Conservation (phyloP, 345 rosid species). For the Corymbia maculata region DNA sequence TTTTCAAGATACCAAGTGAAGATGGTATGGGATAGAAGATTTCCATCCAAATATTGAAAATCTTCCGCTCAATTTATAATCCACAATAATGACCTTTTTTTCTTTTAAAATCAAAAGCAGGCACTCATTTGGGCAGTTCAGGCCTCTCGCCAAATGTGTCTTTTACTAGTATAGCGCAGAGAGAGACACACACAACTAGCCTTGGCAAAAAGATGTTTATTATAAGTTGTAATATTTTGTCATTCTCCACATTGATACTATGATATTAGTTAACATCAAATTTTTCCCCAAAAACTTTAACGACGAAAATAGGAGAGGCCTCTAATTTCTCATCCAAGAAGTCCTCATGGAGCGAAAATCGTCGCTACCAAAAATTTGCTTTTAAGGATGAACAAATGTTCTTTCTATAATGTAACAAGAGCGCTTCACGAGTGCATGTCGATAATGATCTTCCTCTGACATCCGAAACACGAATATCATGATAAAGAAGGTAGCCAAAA, state of each 20-base stretch:
- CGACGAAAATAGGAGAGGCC: not conserved
- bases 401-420: not conserved
- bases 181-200: not conserved
- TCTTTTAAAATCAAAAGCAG: not conserved
- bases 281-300: not conserved
- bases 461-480: not conserved
- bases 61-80: not conserved
- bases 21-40: not conserved
- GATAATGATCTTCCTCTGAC: not conserved
- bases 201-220: not conserved
- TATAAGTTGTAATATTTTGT: not conserved
- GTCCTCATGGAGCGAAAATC: not conserved
- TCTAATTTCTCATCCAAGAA: not conserved
- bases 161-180: not conserved
- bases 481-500: not conserved
- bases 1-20: too few species aligned
- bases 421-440: not conserved
- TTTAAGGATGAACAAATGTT: not conserved
- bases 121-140: not conserved
- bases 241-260: not conserved
- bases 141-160: not conserved
- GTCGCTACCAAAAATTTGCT: not conserved
- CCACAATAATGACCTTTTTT: not conserved
- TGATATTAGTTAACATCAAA: not conserved
- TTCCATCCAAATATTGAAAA: not conserved